These are phyloP conservation scores for Fusarium sp. DNA, from an alignment of 2,329 filamentous ascomycete genomes.

Conservation along the genomic window DNA sequence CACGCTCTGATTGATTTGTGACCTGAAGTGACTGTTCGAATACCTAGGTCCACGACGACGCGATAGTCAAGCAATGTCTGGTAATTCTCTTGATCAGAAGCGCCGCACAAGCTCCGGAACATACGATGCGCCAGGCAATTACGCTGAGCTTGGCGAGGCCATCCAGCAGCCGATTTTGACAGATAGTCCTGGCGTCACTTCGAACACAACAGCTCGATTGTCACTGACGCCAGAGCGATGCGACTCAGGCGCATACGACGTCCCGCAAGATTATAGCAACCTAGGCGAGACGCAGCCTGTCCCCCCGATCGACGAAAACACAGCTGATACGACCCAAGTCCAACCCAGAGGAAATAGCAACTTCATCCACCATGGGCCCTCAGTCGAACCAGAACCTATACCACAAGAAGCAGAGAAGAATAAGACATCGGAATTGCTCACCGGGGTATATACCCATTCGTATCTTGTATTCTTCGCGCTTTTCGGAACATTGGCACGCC, in stretches of 20 bases:
- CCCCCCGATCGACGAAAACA: conserved; percentile 21
- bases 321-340: not conserved
- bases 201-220: not conserved
- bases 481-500: conserved; percentile 83
- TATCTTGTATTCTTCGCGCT: conserved; percentile 90
- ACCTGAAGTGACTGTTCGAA: conserved; percentile 10
- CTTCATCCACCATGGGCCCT: conserved; percentile 9
- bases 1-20: not conserved
- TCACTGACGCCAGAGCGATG: not conserved
- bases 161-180: not conserved
- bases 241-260: conserved; percentile 44
- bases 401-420: conserved; percentile 25
- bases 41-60: not conserved
- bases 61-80: conserved; percentile 20
- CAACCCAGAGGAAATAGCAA: conserved; percentile 22
- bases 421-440: conserved; percentile 64
- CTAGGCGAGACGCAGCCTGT: conserved; percentile 56
- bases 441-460: conserved; percentile 78
- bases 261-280: conserved; percentile 55
- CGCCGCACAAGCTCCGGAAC: conserved; percentile 5
- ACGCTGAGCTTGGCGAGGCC: conserved; percentile 6
- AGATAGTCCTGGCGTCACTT: not conserved
- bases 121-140: conserved; percentile 6
- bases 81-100: not conserved
- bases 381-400: conserved; percentile 4